phyloP scores from a whole-genome alignment of 306 rosid genomes.

The Cucurbita maxima region DNA sequence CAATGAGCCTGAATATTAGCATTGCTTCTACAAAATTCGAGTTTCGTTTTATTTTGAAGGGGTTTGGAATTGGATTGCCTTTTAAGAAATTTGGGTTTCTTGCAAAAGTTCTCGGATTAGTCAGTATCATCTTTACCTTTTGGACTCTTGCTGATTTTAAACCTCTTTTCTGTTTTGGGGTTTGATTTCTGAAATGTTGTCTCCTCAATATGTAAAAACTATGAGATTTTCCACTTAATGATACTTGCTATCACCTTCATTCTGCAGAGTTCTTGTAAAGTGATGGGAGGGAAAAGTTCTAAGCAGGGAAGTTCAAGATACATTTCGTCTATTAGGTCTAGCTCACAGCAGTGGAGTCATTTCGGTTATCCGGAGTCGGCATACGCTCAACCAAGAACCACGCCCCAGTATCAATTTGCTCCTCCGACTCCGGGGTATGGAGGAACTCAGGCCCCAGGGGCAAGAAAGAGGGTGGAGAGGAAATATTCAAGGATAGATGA shows the following conservation, averaged over 20 bases:
- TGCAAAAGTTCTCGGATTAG: background rate
- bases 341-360: constrained; percentile 24
- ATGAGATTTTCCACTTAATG: background rate
- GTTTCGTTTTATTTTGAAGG: background rate
- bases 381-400: constrained; percentile 26
- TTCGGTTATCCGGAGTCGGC: constrained; percentile 33
- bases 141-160: background rate
- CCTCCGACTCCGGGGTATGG: constrained; percentile 32
- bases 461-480: constrained; percentile 24
- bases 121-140: background rate
- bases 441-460: constrained; percentile 23
- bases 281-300: constrained; percentile 71
- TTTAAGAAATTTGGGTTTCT: background rate
- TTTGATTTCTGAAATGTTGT: background rate
- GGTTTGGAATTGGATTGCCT: background rate
- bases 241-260: background rate
- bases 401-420: constrained; percentile 23
- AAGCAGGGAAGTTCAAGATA: constrained; percentile 32
- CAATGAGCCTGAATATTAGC: background rate
- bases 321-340: constrained; percentile 22
- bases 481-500: constrained; percentile 72
- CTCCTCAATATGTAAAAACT: background rate
- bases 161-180: background rate
- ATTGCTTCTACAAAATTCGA: background rate
- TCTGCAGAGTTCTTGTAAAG: constrained; percentile 14